Evolutionary conservation across 352 stramenopile species (phyloP), one percentile per base, ranked within the genome.

Genomic region (Phytopythium montanum): DNA sequence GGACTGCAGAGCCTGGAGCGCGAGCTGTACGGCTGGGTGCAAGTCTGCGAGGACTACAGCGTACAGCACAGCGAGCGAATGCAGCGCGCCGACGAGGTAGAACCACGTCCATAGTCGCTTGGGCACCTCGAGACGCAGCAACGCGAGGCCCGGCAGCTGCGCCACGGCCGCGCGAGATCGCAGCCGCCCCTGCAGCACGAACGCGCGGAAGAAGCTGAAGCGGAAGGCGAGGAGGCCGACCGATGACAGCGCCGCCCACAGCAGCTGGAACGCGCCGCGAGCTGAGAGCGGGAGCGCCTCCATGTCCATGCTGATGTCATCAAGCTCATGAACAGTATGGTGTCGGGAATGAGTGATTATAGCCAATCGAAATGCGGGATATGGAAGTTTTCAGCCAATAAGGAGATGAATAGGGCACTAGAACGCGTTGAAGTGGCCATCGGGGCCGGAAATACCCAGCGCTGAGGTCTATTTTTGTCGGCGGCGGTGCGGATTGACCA

Each of bases 71-170:
- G 65, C 38, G n/a, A 52, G 48, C 58, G 81, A 88, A 54, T 85
- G 75, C 25, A 82, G 5, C 2, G 76, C 68, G 49, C 80, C 82
- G 8, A 76, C 57, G 16, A 89, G 61, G 59, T 92, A 92, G 61
- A 92, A 92, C 73, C 75, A 85, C 60, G 76, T 90, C 79, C 77
- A 92, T 31, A 66, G 73, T 39, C 73, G 73, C 61, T 92, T 92
- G 19, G 65, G 56, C 14, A 70, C 64, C 44, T 85, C 75, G 45
- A 85, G 33, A 21, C 53, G 60, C 29, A 85, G 53, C 26, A 85
- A 46, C 23, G 55, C 57, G 0, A 70, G 26, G 3, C 68, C 58
- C 0, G 72, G 70, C 13, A 73, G 60, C 56, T 69, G 63, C 2
- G 65, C 56, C 1, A 83, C 58, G 5, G 52, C 56, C n/a, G 18